Base-by-base conservation (phyloP, 176 grass and related monocot species). In the Chloris gayana region DNA sequence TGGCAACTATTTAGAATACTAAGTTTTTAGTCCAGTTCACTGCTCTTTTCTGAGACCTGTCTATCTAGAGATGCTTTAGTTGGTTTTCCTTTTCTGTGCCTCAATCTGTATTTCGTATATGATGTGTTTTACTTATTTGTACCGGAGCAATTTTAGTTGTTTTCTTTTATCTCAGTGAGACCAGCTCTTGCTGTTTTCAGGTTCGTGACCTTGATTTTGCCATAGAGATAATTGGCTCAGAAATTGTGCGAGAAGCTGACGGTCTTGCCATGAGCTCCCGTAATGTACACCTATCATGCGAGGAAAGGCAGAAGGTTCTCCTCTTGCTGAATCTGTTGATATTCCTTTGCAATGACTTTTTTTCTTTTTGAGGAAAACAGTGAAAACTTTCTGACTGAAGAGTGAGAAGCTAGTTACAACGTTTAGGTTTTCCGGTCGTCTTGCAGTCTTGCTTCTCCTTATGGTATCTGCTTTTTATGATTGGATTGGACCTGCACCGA, bases 261-360 rank as follows among this genome's bases (percentile, higher is more conserved):
- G 92, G 96, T 64, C 90, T 95, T 84, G 92, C 96, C 24, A 95
- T 98, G 96, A 95, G 92, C 87, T 98, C 96, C 33, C 85, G 96
- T 14, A 98, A 98, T 82, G 96, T 95, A 84, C 86, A 26, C 67
- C 86, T 98, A 21, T 91, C 75, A 3, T 24, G 4, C 22, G 54
- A 81, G 70, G 79, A 98, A 61, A 87, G 90, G 70, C 80, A 93
- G 42, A 91, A 95, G 92, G 95, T 98, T 41, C 44, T 75, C 75
- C 25, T 74, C 67, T 56, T 77, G 62, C 58, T 76, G 64, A 34
- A 69, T 57, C 5, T 76, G 1, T 27, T 6, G 64, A 18, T 11
- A 25, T 62, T 8, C 49, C 69, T 77, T 9, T 3, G 0, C 11
- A 82, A 31, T 30, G 9, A 12, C 11, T 44, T 44, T 44, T 44